These are phyloP conservation scores for Liquidambar formosana DNA, from an alignment of 164 flowering plant species.

Conservation along the genomic window DNA sequence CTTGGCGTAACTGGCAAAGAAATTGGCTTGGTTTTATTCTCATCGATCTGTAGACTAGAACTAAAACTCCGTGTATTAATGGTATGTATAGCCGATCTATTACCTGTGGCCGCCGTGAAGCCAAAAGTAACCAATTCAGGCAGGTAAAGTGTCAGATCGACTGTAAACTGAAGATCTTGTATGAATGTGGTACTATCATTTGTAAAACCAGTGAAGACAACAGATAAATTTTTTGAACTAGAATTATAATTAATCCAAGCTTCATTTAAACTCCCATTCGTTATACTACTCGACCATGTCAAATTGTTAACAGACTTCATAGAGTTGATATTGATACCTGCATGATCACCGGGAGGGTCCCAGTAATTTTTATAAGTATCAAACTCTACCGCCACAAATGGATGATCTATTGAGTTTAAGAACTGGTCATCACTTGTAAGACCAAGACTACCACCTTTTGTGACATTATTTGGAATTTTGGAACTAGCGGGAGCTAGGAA, in stretches of 20 bases:
- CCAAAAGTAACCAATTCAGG: slow-evolving; percentile 30
- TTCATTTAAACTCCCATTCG: slow-evolving; percentile 8
- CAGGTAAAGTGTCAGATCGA: slow-evolving; percentile 20
- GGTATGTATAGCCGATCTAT: neutral
- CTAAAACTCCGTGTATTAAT: slow-evolving; percentile 28
- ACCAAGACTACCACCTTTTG: slow-evolving; percentile 29
- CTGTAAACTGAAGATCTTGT: neutral
- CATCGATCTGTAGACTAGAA: slow-evolving; percentile 3
- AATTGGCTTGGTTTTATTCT: neutral
- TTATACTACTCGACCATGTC: slow-evolving; percentile 24
- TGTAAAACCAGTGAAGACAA: slow-evolving; percentile 9
- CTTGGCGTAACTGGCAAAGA: neutral
- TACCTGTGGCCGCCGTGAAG: slow-evolving; percentile 25
- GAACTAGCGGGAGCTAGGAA: slow-evolving; percentile 35
- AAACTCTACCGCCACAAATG: slow-evolving; percentile 47
- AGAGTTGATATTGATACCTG: slow-evolving; percentile 44
- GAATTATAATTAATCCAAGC: slow-evolving; percentile 41
- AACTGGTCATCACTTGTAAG: slow-evolving; percentile 13
- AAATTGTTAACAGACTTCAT: slow-evolving; percentile 19
- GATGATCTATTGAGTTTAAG: slow-evolving; percentile 2
- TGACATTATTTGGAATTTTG: slow-evolving; percentile 16
- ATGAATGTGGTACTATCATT: neutral
- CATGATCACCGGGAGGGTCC: slow-evolving; percentile 42
- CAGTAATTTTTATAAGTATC: slow-evolving; percentile 31
- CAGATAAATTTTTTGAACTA: slow-evolving; percentile 23